Evolutionary conservation across 768 basidiomycete species (phyloP), one percentile per base, ranked within the genome.

Genomic region (Trametes maxima): DNA sequence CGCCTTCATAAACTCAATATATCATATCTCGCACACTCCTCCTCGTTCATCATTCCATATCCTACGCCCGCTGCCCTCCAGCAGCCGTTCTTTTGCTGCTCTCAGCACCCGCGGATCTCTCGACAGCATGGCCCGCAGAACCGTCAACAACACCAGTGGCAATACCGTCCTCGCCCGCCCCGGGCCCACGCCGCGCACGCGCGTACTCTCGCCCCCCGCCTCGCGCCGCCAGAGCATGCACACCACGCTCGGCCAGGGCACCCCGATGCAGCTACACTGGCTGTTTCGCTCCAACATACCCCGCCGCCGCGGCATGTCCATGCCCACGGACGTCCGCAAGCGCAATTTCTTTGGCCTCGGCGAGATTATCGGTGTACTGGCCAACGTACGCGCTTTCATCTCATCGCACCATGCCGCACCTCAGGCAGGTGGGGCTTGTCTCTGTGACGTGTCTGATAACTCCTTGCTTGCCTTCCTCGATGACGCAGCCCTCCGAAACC

Each of bases 271-370:
- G 50, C 62, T 89, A 51, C 88, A 90, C 63, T 90, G 89, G 89
- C 78, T 90, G 57, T 90, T 89, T 72, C 81, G 87, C 66, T 86
- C 82, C 65, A 90, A 89, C 72, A 84, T 90, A 50, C 87, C 88
- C 53, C 71, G 73, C 65, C 82, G 87, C 44, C 78, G 82, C 67
- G 79, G 87, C 64, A 80, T 81, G 60, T 86, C 85, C 19, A 82
- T 88, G 60, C 83, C 85, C 19, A 71, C 78, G 42, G 85, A 88
- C 69, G 75, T 84, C 50, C 84, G 84, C 69, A 86, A 85, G 69
- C 80, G 90, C 57, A 86, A 86, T 63, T 83, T 92, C 64, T 93
- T 93, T 64, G 90, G 92, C 25, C 81, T 93, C 78, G 83, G 88
- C 53, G 91, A 93, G 62, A 85, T 94, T 54, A 74, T 93, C 37